A percentile compares a stretch with the other conserved stretches of the same genome.
phyloP scores from a whole-genome alignment of 768 basidiomycete genomes.

The Termitomyces sp. region DNA sequence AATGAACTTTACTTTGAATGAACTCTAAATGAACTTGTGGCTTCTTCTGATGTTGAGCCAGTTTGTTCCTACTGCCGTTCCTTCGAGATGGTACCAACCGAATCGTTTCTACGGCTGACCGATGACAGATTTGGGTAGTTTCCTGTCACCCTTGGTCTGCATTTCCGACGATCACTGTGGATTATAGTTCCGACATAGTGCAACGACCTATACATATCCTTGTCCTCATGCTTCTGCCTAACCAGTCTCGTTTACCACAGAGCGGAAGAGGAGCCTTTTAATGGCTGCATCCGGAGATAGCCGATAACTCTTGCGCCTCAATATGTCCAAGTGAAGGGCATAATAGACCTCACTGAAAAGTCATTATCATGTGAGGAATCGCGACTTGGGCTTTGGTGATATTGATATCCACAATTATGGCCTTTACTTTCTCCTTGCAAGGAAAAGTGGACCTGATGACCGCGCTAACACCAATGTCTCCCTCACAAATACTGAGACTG shows the following conservation, averaged over 20 bases:
- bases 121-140: too few relatives aligned
- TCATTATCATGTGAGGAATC: conserved; percentile 57
- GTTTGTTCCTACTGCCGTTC: too few relatives aligned
- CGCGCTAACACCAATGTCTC: not conserved
- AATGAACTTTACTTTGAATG: too few relatives aligned
- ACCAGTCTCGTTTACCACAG: conserved; percentile 64
- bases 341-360: conserved; percentile 58
- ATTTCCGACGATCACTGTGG: not conserved
- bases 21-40: too few relatives aligned
- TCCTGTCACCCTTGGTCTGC: too few relatives aligned
- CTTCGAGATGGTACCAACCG: not conserved
- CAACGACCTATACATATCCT: conserved; percentile 15
- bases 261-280: conserved; percentile 74
- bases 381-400: conserved; percentile 64
- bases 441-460: not conserved
- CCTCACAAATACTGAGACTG: not conserved
- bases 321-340: conserved; percentile 58
- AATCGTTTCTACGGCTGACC: not conserved
- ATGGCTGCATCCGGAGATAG: too few relatives aligned
- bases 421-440: conserved; percentile 49
- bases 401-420: conserved; percentile 49
- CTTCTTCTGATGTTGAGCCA: too few relatives aligned
- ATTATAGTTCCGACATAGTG: not conserved
- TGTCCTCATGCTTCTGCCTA: not conserved
- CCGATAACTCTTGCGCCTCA: too few relatives aligned